Conservation (phyloP, 257 asterid species). For the Penstemon eatonii region DNA sequence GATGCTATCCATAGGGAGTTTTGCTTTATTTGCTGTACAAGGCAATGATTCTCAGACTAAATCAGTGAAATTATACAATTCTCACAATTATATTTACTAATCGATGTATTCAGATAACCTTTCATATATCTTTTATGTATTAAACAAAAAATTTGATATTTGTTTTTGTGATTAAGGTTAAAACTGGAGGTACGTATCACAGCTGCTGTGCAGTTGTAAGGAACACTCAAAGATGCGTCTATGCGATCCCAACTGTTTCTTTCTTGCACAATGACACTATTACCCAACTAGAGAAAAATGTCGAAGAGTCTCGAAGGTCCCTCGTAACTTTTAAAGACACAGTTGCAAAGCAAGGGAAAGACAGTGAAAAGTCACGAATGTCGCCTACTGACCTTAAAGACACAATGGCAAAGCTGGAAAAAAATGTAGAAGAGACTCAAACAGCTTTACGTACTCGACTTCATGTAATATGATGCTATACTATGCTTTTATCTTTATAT, state of each 20-base stretch:
- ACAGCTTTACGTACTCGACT: conserved; percentile 56
- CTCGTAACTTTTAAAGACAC: conserved; percentile 48
- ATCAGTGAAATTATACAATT: conserved; percentile 1
- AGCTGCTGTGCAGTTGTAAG: conserved; percentile 91
- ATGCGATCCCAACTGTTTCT: conserved; percentile 76
- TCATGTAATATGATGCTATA: conserved; percentile 52
- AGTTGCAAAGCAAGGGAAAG: conserved; percentile 40
- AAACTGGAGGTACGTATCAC: conserved; percentile 67
- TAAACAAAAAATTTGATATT: conserved; percentile 24
- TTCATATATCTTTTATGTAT: not conserved
- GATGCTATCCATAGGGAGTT: conserved; percentile 1
- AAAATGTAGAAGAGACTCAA: conserved; percentile 59
- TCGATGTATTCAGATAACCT: conserved; percentile 6
- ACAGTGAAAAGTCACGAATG: conserved; percentile 35
- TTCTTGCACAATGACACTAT: conserved; percentile 45
- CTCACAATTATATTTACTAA: not conserved
- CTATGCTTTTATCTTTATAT: conserved; percentile 20
- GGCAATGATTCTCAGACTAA: not conserved
- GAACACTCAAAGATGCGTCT: conserved; percentile 84
- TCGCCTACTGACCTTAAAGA: conserved; percentile 37
- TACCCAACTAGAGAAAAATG: conserved; percentile 57
- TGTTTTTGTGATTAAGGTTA: conserved; percentile 56
- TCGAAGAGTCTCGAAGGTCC: conserved; percentile 55
- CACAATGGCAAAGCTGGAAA: conserved; percentile 55
- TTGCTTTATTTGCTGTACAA: not conserved